Percentiles rank a stretch among this genome's conserved stretches.
Evolutionary conservation across 139 green algal species (phyloP).

Genomic region (Haematococcus lacustris): DNA sequence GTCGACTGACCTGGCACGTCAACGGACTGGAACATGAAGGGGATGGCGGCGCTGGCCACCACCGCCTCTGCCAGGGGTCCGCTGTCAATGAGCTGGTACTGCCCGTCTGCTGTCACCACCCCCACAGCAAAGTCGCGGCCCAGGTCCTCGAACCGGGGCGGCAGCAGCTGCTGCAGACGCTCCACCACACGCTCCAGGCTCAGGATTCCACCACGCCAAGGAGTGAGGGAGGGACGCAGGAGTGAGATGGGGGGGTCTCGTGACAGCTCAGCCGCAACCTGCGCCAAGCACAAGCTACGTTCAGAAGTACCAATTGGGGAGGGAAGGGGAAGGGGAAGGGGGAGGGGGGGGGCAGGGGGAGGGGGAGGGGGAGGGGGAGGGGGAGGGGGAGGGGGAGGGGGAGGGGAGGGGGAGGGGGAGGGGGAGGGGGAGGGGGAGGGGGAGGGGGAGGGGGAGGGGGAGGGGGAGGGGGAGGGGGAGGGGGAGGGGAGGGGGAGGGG

Average conservation of each 20-base stretch:
- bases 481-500: no score
- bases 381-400: no score
- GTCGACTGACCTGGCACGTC: constrained; percentile 69
- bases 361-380: no score
- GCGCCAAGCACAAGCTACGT: not conserved
- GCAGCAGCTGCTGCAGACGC: constrained; percentile 62
- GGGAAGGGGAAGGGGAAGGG: no score
- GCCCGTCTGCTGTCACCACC: not conserved
- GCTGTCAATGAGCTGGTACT: constrained; percentile 46
- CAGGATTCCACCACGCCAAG: constrained; percentile 72
- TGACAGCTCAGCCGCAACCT: constrained; percentile 60
- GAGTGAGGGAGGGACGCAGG: constrained; percentile 38
- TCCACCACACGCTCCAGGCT: constrained; percentile 61
- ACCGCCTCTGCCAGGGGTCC: constrained; percentile 78
- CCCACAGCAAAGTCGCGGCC: constrained; percentile 61
- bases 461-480: no score
- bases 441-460: no score
- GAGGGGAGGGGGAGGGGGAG: no score
- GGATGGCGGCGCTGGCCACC: constrained; percentile 79
- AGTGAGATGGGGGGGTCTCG: constrained; percentile 57
- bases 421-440: no score
- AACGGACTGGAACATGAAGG: constrained; percentile 69
- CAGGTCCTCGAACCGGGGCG: constrained; percentile 75
- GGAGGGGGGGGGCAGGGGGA: no score
- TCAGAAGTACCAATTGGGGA: no score